phyloP scores from a whole-genome alignment of 345 rosid species.

The Moricandia arvensis region DNA sequence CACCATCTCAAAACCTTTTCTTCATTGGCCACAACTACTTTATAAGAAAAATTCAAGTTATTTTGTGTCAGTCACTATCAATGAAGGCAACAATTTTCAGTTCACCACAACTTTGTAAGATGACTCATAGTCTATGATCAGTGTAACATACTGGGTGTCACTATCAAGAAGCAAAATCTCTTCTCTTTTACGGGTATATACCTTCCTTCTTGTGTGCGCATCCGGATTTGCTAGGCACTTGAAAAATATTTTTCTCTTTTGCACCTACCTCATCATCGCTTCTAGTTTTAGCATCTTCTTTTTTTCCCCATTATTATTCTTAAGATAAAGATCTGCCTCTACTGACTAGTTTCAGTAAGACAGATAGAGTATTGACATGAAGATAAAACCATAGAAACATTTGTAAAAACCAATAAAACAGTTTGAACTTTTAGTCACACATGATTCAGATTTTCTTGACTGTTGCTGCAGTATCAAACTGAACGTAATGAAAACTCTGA shows the following conservation, averaged over 20 bases:
- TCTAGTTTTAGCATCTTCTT: slow-evolving; percentile 22
- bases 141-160: not conserved
- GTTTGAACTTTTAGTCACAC: not conserved
- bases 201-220: slow-evolving; percentile 19
- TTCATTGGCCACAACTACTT: slow-evolving; percentile 4
- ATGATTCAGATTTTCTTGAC: not conserved
- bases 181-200: not conserved
- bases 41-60: not conserved
- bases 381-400: no score
- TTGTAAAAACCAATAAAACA: not conserved
- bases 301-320: not conserved
- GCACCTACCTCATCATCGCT: slow-evolving; percentile 28
- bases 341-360: not conserved
- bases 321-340: not conserved
- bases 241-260: not conserved
- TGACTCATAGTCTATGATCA: no score
- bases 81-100: slow-evolving; percentile 9
- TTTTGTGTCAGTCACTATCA: slow-evolving; percentile 28
- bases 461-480: not conserved
- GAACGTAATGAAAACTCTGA: not conserved
- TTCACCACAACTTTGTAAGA: no score
- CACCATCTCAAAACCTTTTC: slow-evolving; percentile 13
- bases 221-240: slow-evolving; percentile 16
- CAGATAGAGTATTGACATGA: no score
- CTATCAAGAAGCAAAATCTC: not conserved